Conservation (phyloP, 805 yeast genomes). For the Lachancea waltii region DNA sequence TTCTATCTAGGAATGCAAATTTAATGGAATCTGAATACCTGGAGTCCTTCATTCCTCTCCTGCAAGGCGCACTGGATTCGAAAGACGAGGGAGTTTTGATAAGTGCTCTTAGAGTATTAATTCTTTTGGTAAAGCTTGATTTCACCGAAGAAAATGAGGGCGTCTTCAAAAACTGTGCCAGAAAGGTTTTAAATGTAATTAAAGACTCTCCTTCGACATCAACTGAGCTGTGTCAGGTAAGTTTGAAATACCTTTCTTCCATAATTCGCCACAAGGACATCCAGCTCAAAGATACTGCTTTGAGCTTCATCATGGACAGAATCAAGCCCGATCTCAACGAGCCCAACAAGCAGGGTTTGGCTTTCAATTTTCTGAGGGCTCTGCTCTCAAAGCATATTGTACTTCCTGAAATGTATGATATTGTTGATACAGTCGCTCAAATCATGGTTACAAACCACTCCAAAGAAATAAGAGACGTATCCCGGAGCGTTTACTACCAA, state of each 20-base stretch:
- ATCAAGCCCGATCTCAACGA: slow-evolving; percentile 85
- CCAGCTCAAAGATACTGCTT: slow-evolving; percentile 59
- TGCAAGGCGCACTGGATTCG: slow-evolving; percentile 53
- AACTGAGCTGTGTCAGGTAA: slow-evolving; percentile 71
- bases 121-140: slow-evolving; percentile 53
- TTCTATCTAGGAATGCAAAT: slow-evolving; percentile 55
- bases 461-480: slow-evolving; percentile 71
- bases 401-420: slow-evolving; percentile 85
- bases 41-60: slow-evolving; percentile 66
- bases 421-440: slow-evolving; percentile 71
- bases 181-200: slow-evolving; percentile 54
- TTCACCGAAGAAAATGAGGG: slow-evolving; percentile 43
- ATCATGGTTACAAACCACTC: slow-evolving; percentile 89
- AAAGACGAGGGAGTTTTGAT: slow-evolving; percentile 74
- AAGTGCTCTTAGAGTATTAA: slow-evolving; percentile 58
- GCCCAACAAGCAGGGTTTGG: slow-evolving; percentile 81
- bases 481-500: slow-evolving; percentile 75
- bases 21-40: slow-evolving; percentile 56
- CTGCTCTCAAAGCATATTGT: slow-evolving; percentile 65
- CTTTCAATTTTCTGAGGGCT: slow-evolving; percentile 76
- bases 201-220: slow-evolving; percentile 74
- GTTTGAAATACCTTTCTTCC: slow-evolving; percentile 66
- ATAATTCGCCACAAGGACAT: slow-evolving; percentile 66
- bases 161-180: slow-evolving; percentile 53
- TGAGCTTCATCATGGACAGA: slow-evolving; percentile 64